Evolutionary conservation across 306 rosid species (phyloP).

Genomic region (Cyamopsis tetragonoloba): DNA sequence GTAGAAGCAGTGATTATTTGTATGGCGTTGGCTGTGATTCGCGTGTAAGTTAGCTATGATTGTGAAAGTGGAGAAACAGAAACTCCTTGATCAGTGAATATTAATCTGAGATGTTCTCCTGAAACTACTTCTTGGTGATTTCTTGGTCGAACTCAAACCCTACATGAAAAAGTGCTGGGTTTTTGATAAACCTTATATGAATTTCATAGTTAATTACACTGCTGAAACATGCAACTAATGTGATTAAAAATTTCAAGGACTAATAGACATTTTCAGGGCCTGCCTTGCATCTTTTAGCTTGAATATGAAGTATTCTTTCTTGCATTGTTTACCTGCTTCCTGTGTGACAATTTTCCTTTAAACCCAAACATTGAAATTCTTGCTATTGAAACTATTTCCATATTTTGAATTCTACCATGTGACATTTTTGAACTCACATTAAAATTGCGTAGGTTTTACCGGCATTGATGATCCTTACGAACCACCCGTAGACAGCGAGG

Average conservation of each 20-base stretch:
- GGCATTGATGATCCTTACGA: conserved; percentile 92
- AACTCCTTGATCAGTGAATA: neutral
- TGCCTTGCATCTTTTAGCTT: neutral
- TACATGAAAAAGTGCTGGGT: neutral
- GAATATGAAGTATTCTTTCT: neutral
- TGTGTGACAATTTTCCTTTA: neutral
- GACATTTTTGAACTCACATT: neutral
- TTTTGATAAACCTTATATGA: neutral
- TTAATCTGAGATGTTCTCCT: neutral
- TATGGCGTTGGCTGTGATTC: neutral
- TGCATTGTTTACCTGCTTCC: neutral
- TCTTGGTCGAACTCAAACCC: neutral
- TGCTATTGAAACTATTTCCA: neutral
- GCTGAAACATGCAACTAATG: neutral
- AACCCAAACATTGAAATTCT: neutral
- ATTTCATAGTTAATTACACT: neutral
- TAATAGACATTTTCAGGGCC: neutral
- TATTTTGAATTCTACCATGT: neutral
- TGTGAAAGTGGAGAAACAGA: neutral
- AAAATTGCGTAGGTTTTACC: conserved; percentile 59
- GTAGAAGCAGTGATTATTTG: neutral
- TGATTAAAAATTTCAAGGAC: neutral
- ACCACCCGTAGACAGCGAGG: conserved; percentile 78
- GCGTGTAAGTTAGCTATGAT: neutral
- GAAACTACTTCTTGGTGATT: neutral